Evolutionary conservation across 2,329 filamentous ascomycete genomes (phyloP), one percentile per base, ranked within the genome.

Genomic region (Fusarium pseudograminearum): DNA sequence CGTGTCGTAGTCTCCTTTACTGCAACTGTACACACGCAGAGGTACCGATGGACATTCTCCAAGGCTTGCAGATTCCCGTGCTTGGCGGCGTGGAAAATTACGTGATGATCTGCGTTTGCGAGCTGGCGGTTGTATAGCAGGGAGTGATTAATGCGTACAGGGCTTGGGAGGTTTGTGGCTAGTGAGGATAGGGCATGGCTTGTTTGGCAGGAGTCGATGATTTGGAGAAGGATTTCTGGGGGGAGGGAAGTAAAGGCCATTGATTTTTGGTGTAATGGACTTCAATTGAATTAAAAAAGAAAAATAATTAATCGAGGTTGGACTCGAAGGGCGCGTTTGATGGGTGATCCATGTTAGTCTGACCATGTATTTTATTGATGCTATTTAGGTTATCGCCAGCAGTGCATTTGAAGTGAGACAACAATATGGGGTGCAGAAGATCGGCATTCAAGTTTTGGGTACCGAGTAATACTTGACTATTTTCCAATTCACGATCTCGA

Each of bases 101-200:
- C 56, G 4, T 57, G 18, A 30, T 68, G 47, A 36, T 65, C 48
- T 36, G 45, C 30, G 8, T 57, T 28, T 18, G 52, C 34, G 30
- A 52, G 54, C n/a, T 64, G 54, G 24, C 64, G 64, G 22, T 59
- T 47, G 48, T 69, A 68, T 5, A 69, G 65, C 5, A 68, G 41
- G 50, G 64, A 47, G 15, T 46, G 31, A 26, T 48, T 20, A 16
- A 68, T 26, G 20, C n/a, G 28, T 30, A 56, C n/a, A 56, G 31
- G 14, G 31, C 46, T 41, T 31, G 14, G 4, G 46, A 52, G 28
- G 33, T n/a, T 52, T 52, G 34, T n/a, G 24, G 48, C 48, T 22
- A 52, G 34, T 52, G 48, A 52, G 4, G 34, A 52, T 28, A 52
- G 30, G 18, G 46, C 46, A 15, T 52, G 36, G 28, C 54, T 52